These are phyloP conservation scores for Termitomyces eurrhizus DNA, from an alignment of 768 basidiomycete species.

Conservation along the genomic window DNA sequence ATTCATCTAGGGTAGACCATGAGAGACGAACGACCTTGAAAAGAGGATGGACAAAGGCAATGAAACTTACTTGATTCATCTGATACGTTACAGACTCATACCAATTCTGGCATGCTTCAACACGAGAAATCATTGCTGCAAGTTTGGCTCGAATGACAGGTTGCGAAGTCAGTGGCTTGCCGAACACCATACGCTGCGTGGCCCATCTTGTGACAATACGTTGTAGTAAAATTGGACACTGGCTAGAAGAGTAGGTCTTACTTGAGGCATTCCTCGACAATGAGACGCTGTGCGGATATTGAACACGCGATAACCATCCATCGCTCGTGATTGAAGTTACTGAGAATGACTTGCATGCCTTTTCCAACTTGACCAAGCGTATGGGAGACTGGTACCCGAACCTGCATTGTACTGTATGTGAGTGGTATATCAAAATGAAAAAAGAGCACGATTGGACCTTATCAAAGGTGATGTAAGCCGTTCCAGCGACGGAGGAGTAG, in stretches of 20 bases:
- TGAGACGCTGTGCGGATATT: constrained; percentile 69
- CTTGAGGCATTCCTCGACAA: constrained; percentile 92
- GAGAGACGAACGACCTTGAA: neutral
- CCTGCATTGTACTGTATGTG: constrained; percentile 17
- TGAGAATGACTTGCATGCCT: constrained; percentile 80
- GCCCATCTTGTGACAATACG: constrained; percentile 59
- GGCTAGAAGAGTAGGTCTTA: constrained; percentile 24
- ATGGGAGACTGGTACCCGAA: constrained; percentile 80
- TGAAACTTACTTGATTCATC: constrained; percentile 72
- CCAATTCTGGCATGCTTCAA: constrained; percentile 86
- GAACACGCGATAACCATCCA: constrained; percentile 81
- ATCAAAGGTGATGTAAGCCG: constrained; percentile 81
- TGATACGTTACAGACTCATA: constrained; percentile 87
- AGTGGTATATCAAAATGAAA: neutral
- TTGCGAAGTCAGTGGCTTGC: constrained; percentile 77
- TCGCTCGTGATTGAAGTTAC: constrained; percentile 87
- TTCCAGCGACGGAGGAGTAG: constrained; percentile 90
- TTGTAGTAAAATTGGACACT: constrained; percentile 1
- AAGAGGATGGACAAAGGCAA: neutral
- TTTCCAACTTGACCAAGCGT: constrained; percentile 84
- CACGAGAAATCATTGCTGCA: constrained; percentile 84
- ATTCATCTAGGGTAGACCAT: constrained; percentile 55
- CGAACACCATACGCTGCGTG: constrained; percentile 85
- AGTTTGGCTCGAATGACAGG: constrained; percentile 88
- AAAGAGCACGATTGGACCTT: constrained; percentile 29